Percentiles rank a stretch among this genome's conserved stretches.
Evolutionary conservation across 2,329 filamentous ascomycete genomes (phyloP).

Genomic region (Pseudocercospora ulei): DNA sequence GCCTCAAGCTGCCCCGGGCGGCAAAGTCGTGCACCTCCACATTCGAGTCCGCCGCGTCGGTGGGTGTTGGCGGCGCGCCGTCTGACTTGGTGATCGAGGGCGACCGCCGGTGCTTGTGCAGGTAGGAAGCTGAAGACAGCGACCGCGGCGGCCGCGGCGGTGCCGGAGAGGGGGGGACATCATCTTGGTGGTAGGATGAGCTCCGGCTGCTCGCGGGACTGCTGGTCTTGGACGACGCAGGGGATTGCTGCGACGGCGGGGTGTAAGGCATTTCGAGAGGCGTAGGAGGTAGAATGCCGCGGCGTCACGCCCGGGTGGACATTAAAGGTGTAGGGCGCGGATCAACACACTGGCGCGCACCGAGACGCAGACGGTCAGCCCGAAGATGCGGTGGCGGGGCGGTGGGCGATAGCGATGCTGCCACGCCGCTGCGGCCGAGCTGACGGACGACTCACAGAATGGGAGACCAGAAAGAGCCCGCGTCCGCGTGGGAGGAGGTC

Average conservation of each 20-base stretch:
- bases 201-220: slow-evolving; percentile 45
- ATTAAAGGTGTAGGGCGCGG: slow-evolving; percentile 36
- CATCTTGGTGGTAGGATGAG: slow-evolving; percentile 43
- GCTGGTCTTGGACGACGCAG: slow-evolving; percentile 47
- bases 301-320: slow-evolving; percentile 34
- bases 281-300: slow-evolving; percentile 30
- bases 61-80: slow-evolving; percentile 28
- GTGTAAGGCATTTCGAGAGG: slow-evolving; percentile 66
- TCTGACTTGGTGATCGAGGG: slow-evolving; percentile 39
- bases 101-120: slow-evolving; percentile 52
- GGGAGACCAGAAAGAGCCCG: slow-evolving; percentile 26
- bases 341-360: slow-evolving; percentile 13
- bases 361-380: slow-evolving; percentile 15
- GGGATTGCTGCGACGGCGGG: slow-evolving; percentile 59
- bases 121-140: slow-evolving; percentile 51
- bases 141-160: slow-evolving; percentile 47
- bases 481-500: slow-evolving; percentile 15
- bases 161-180: slow-evolving; percentile 33
- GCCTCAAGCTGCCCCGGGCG: slow-evolving; percentile 56
- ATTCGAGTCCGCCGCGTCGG: slow-evolving; percentile 22
- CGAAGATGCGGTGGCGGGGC: slow-evolving; percentile 9
- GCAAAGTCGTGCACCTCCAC: slow-evolving; percentile 28
- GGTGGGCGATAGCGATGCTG: slow-evolving; percentile 1
- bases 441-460: slow-evolving; percentile 27
- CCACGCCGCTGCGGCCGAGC: neutral